A percentile compares a stretch with the other conserved stretches of the same genome.
phyloP scores from a whole-genome alignment of 2,329 filamentous ascomycete species.

The Tolypocladium guangdongense region DNA sequence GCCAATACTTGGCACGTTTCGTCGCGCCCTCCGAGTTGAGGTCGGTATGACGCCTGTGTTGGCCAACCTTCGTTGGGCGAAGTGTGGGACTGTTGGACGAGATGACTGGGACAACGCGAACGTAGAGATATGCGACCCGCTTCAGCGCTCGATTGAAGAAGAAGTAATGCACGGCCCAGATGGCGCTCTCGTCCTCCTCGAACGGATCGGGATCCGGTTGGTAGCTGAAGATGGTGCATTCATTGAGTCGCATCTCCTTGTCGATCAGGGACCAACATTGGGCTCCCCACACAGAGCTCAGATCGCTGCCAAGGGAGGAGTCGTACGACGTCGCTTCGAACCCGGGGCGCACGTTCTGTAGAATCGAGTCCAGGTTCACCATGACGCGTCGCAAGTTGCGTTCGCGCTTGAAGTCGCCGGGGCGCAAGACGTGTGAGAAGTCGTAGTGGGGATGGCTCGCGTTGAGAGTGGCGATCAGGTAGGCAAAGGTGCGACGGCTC shows the following conservation, averaged over 20 bases:
- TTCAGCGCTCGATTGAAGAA: slow-evolving; percentile 93
- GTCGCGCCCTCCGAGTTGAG: slow-evolving; percentile 24
- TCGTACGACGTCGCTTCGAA: slow-evolving; percentile 32
- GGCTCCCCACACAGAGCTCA: slow-evolving; percentile 66
- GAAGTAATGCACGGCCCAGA: slow-evolving; percentile 95
- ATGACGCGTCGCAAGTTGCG: slow-evolving; percentile 70
- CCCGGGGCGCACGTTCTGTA: slow-evolving; percentile 73
- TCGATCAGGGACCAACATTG: slow-evolving; percentile 89
- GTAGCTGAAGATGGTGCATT: slow-evolving; percentile 86
- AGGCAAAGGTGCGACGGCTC: slow-evolving; percentile 86
- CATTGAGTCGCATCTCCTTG: slow-evolving; percentile 84
- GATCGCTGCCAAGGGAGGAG: slow-evolving; percentile 30
- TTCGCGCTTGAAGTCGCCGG: slow-evolving; percentile 82
- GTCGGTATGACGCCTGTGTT: slow-evolving; percentile 14
- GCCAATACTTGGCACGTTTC: slow-evolving; percentile 83
- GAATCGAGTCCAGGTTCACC: slow-evolving; percentile 74
- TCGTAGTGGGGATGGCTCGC: slow-evolving; percentile 88
- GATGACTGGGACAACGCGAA: slow-evolving; percentile 75
- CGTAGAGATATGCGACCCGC: slow-evolving; percentile 86
- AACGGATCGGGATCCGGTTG: slow-evolving; percentile 83
- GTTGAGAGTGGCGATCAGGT: slow-evolving; percentile 91
- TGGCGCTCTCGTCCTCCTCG: slow-evolving; percentile 80
- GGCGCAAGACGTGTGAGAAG: slow-evolving; percentile 84
- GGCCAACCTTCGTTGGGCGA: slow-evolving; percentile 19
- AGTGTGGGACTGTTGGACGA: slow-evolving; percentile 48